phyloP scores from a whole-genome alignment of 2,329 filamentous ascomycete species.

The Periconia sp. region DNA sequence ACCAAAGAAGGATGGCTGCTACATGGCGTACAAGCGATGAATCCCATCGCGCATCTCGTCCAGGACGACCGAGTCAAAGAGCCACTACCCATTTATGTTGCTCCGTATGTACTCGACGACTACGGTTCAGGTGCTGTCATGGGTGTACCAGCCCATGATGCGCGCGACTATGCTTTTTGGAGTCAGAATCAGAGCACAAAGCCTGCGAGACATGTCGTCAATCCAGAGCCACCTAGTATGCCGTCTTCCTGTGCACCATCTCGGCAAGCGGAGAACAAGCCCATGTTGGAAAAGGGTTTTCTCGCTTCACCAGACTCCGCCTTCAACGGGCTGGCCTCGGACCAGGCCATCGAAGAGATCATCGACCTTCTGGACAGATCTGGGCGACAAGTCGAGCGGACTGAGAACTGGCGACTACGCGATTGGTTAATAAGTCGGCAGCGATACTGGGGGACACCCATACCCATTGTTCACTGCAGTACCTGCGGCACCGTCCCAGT shows the following conservation, averaged over 20 bases:
- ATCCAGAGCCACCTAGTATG: slow-evolving; percentile 8
- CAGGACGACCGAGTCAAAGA: slow-evolving; percentile 53
- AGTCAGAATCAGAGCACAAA: slow-evolving; percentile 67
- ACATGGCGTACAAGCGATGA: slow-evolving; percentile 46
- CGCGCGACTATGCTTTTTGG: slow-evolving; percentile 82
- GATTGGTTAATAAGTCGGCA: slow-evolving; percentile 95
- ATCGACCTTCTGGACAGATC: slow-evolving; percentile 55
- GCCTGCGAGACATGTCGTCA: slow-evolving; percentile 65
- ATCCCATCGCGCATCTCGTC: slow-evolving; percentile 59
- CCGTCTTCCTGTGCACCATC: not conserved
- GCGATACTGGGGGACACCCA: slow-evolving; percentile 89
- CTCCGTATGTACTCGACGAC: slow-evolving; percentile 83
- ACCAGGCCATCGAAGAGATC: slow-evolving; percentile 66
- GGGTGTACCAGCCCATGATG: slow-evolving; percentile 88
- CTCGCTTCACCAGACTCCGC: slow-evolving; percentile 70
- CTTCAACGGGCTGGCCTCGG: slow-evolving; percentile 69
- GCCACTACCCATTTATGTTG: slow-evolving; percentile 76
- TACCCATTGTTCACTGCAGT: slow-evolving; percentile 83
- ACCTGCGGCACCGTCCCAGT: slow-evolving; percentile 81
- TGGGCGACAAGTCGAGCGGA: slow-evolving; percentile 64
- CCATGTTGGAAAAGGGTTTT: slow-evolving; percentile 70
- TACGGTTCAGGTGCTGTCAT: slow-evolving; percentile 90
- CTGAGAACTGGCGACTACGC: slow-evolving; percentile 78
- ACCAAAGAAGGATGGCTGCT: slow-evolving; percentile 72
- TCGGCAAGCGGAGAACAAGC: slow-evolving; percentile 48